Evolutionary conservation across 495 filamentous ascomycete species (phyloP).

Genomic region (Talaromyces wortmannii): DNA sequence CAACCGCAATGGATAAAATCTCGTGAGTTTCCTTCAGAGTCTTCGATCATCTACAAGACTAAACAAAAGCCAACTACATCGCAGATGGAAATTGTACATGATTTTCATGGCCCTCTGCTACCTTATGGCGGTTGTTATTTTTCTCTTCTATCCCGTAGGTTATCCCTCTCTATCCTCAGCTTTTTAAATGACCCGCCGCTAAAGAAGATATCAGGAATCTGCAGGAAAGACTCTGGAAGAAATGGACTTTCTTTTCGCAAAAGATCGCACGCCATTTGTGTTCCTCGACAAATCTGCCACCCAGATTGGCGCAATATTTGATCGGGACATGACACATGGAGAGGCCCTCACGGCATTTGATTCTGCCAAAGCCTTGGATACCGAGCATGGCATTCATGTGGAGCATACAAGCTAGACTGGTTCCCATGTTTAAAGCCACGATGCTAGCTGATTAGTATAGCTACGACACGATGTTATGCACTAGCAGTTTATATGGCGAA

Average conservation of each 20-base stretch:
- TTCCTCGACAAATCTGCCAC: constrained; percentile 12
- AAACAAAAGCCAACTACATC: neutral
- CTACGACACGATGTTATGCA: no score
- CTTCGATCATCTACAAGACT: neutral
- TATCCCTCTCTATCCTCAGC: neutral
- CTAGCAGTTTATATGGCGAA: no score
- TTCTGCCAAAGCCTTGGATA: neutral
- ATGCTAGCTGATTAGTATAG: no score
- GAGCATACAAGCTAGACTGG: no score
- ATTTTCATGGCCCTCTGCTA: constrained; percentile 17
- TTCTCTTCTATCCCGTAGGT: constrained; percentile 14
- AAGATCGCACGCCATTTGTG: constrained; percentile 15
- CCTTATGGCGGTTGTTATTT: constrained; percentile 10
- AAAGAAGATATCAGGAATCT: constrained; percentile 8
- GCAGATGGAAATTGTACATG: constrained; percentile 14
- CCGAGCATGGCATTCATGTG: no score
- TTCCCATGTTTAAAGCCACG: no score
- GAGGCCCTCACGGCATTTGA: constrained; percentile 25
- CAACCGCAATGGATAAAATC: constrained; percentile 16
- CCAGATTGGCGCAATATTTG: constrained; percentile 22
- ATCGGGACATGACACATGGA: constrained; percentile 22
- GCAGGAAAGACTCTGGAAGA: constrained; percentile 17
- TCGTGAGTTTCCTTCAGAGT: constrained; percentile 8
- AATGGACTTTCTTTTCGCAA: constrained; percentile 19
- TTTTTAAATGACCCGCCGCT: neutral